Base-by-base conservation (phyloP, 2,329 filamentous ascomycete genomes). In the Arthrobotrys megalospora region DNA sequence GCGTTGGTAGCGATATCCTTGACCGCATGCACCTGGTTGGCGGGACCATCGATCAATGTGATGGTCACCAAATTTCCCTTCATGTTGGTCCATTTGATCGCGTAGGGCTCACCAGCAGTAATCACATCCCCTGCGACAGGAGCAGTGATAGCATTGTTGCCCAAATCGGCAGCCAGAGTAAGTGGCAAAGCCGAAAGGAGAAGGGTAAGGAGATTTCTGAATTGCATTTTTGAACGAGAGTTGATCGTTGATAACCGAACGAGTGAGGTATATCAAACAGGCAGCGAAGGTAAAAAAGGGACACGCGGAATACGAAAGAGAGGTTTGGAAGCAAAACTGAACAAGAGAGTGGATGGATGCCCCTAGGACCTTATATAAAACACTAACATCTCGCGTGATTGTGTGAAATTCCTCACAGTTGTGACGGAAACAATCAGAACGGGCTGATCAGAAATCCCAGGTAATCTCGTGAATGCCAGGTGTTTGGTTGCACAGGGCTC, bases 81-180 rank as follows among this genome's bases (percentile, higher is more conserved):
- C 1, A 64, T 36, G 28, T 78, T 78, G 34, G 63, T 78, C 75
- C 75, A 78, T 63, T 53, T 72, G 67, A 78, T 78, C 14, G 32
- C 38, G 32, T 48, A 68, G 0, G 67, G 38, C 6, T 78, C 14
- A 3, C 75, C 75, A 14, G 67, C 67, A 6, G 28, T 68, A 28
- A 78, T 67, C 8, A 53, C n/a, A 8, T 52, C 67, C 7, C 75
- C 67, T 5, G 50, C 52, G n/a, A 78, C 21, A 28, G 75, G 75
- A 8, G 43, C 62, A n/a, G 75, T 78, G 43, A 78, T 78, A 16
- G 75, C 75, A 41, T 78, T 78, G n/a, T 43, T 19, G 6, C 50
- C 48, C 7, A 78, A 47, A 11, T 53, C 24, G 10, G 64, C 48
- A 8, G 45, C 41, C 41, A 45, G 24, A 21, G 63, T 38, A 24